phyloP scores from a whole-genome alignment of 2,329 filamentous ascomycete species.

The Penicillium oxalicum region DNA sequence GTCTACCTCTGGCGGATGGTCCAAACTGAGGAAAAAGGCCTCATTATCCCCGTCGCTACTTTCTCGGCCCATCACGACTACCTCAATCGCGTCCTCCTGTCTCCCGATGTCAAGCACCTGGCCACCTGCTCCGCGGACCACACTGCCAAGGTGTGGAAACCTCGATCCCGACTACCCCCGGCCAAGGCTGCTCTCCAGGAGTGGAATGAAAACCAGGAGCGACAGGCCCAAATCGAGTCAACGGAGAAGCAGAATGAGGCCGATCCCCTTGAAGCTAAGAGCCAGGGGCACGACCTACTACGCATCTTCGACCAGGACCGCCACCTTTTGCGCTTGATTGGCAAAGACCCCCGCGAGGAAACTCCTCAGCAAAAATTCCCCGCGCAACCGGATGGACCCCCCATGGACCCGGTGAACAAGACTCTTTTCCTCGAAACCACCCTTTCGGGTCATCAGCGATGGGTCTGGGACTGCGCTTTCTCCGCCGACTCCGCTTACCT shows the following conservation, averaged over 20 bases:
- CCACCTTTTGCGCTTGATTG: conserved; percentile 25
- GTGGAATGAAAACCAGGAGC: conserved; percentile 18
- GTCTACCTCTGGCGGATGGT: conserved; percentile 96
- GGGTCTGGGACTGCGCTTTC: conserved; percentile 97
- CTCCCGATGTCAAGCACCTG: conserved; percentile 87
- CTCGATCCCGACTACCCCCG: conserved; percentile 61
- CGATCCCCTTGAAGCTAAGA: conserved; percentile 15
- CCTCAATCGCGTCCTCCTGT: conserved; percentile 85
- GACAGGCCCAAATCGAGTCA: conserved; percentile 11
- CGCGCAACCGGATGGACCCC: conserved; percentile 34
- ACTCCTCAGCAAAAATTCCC: conserved; percentile 30
- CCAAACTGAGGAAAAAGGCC: conserved; percentile 73
- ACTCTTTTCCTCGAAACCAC: conserved; percentile 76
- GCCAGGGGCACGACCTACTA: conserved; percentile 20
- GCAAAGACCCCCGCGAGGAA: conserved; percentile 20
- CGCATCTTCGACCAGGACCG: conserved; percentile 25
- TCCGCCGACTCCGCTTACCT: conserved; percentile 88
- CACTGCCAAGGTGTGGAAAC: conserved; percentile 93
- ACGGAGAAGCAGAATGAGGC: conserved; percentile 9
- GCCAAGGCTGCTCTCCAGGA: conserved; percentile 33
- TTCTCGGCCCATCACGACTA: conserved; percentile 90
- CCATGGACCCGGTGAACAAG: conserved; percentile 42
- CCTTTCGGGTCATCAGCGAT: conserved; percentile 82
- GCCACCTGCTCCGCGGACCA: conserved; percentile 93
- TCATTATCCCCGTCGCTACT: conserved; percentile 77